Percentiles rank a stretch among this genome's conserved stretches.
Evolutionary conservation across 805 yeast genomes (phyloP).

Genomic region (Nakazawaea wyomingensis): DNA sequence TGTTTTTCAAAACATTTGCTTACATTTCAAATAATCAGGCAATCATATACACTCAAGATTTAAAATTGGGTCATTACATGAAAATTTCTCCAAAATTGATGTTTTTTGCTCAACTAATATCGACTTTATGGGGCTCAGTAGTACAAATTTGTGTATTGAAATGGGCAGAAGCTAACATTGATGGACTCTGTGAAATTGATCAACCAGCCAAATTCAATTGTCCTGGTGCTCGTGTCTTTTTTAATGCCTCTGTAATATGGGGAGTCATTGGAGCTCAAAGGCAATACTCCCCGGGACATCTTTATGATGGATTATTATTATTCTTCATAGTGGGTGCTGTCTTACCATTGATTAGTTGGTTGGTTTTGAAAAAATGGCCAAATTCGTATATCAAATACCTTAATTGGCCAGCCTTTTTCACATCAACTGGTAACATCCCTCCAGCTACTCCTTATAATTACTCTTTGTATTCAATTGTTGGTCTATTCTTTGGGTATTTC

Average conservation of each 20-base stretch:
- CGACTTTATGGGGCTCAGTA: slow-evolving; percentile 39
- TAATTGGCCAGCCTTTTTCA: slow-evolving; percentile 66
- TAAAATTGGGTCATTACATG: slow-evolving; percentile 61
- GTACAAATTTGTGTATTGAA: slow-evolving; percentile 37
- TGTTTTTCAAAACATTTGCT: slow-evolving; percentile 58
- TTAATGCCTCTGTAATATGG: slow-evolving; percentile 57
- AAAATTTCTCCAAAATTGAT: slow-evolving; percentile 59
- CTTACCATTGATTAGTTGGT: slow-evolving; percentile 36
- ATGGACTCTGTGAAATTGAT: slow-evolving; percentile 35
- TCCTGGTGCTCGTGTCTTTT: slow-evolving; percentile 40
- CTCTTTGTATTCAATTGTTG: slow-evolving; percentile 48
- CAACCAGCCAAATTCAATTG: slow-evolving; percentile 45
- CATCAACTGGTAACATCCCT: slow-evolving; percentile 58
- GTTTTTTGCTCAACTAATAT: slow-evolving; percentile 44
- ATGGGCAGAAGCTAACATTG: slow-evolving; percentile 34
- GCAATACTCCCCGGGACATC: slow-evolving; percentile 42
- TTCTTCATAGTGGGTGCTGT: slow-evolving; percentile 56
- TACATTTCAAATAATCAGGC: slow-evolving; percentile 56
- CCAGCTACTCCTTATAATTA: slow-evolving; percentile 73
- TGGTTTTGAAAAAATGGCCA: slow-evolving; percentile 32
- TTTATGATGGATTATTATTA: slow-evolving; percentile 51
- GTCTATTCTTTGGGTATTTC: slow-evolving; percentile 52
- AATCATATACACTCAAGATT: slow-evolving; percentile 45
- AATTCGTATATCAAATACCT: slow-evolving; percentile 36
- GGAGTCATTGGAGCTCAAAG: slow-evolving; percentile 62